Base-by-base conservation (phyloP, 768 basidiomycete species). In the Macrolepiota dolichaula region DNA sequence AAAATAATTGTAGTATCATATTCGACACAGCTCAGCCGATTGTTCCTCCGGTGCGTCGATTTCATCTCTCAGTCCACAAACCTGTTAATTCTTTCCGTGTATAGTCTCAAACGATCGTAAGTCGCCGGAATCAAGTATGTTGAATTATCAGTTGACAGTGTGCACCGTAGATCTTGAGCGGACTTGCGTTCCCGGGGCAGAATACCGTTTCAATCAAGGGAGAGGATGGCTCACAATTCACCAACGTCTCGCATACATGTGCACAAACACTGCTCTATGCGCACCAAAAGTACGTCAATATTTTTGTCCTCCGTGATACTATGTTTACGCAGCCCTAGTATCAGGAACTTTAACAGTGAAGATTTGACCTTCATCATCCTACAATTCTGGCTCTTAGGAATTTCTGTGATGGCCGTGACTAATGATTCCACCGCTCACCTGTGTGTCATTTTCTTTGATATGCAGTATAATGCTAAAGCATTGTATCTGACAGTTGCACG, bases 361-460 rank as follows among this genome's bases (percentile, higher is more conserved):
- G 83, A 84, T 56, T 64, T 82, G 6, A 72, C 80, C 1, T 73
- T 79, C 63, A 71, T 85, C 22, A 69, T 75, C 38, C 68, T 82
- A 1, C 83, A 86, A 63, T 79, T 84, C 66, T 86, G 83, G 82
- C 73, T 86, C 5, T 72, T 85, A 25, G 74, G 71, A 0, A 76
- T 85, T 29, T 80, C 82, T n/a, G 63, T 80, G n/a, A 68, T 79
- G 29, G 81, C 79, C 1, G 76, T 85, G 59, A 62, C 79, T 17
- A 75, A 75, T 38, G 79, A 83, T 59, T 85, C 84, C 1, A 77
- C 83, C 2, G 81, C 85, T 17, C 85, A 86, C 65, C 69, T 80
- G 84, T 84, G 63, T 57, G 79, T 66, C 25, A 37, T 4, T 24
- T 38, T 24, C n/a, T 37, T 32, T 15, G n/a, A n/a, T n/a, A 19